Percentiles rank a stretch among this genome's conserved stretches.
Evolutionary conservation across 306 rosid genomes (phyloP).

Genomic region (Sicyos edulis): DNA sequence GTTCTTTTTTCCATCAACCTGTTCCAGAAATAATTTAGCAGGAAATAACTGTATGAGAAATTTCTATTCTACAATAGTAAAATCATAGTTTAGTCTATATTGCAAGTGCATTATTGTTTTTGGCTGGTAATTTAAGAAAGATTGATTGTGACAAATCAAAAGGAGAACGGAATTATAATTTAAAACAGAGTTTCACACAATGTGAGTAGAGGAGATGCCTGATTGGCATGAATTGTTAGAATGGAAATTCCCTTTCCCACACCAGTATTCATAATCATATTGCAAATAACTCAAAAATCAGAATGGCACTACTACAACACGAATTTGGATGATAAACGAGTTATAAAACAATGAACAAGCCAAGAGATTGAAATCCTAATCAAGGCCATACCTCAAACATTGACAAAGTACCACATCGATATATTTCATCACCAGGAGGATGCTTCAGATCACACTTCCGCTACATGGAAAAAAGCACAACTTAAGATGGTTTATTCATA

Average conservation of each 20-base stretch:
- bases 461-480: conserved; percentile 35
- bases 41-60: not conserved
- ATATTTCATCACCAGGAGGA: conserved; percentile 99
- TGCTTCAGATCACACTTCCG: conserved; percentile 98
- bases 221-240: not conserved
- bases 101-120: not conserved
- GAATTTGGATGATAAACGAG: not conserved
- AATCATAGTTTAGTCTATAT: not conserved
- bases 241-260: not conserved
- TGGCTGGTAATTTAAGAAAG: too few species aligned
- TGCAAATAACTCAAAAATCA: not conserved
- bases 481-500: not conserved
- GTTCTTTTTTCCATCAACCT: conserved; percentile 99
- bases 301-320: not conserved
- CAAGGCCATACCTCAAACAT: conserved; percentile 82
- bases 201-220: not conserved
- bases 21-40: conserved; percentile 31
- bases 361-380: conserved; percentile 3
- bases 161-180: not conserved
- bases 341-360: not conserved
- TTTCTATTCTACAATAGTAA: not conserved
- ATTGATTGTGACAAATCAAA: not conserved
- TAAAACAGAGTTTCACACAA: not conserved
- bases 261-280: too few species aligned
- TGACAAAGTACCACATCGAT: conserved; percentile 92